Base-by-base conservation (phyloP, 2,329 filamentous ascomycete genomes). In the Bertia moriformis region DNA sequence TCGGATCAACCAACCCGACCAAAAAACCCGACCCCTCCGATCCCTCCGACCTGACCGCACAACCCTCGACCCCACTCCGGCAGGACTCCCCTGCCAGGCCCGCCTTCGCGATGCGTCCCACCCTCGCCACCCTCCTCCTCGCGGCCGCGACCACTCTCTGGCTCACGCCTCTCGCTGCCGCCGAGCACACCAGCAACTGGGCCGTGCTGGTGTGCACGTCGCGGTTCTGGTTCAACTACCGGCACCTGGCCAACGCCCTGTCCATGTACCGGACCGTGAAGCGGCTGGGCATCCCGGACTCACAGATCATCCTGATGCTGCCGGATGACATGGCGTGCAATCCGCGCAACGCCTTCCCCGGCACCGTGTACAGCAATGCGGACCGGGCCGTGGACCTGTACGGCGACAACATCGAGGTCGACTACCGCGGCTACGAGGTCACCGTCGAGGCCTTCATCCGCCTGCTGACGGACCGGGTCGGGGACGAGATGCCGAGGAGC, bases 291-390 rank as follows among this genome's bases (percentile, higher is more conserved):
- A 98, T 98, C 43, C 91, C 91, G 22, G 91, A 98, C 61, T 94
- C 86, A 39, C 91, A 98, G 58, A 98, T 98, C 62, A 96, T 98
- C 56, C 82, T 98, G 48, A 96, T 98, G 88, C 76, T 98, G 14
- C 91, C 91, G 17, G 91, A 98, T 59, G 91, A 98, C 65, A 96
- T 98, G 86, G 91, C 91, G 29, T 98, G 91, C 69, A 98, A 98
- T 62, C 91, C 91, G 22, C 86, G 91, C 52, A 98, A 98, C 57
- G 87, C 88, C 38, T 98, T 98, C 58, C 88, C 91, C 0, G 91
- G 91, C 39, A 95, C 88, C 40, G 91, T 98, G 19, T 98, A 96
- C 71, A 95, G 91, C 62, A 96, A 98, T 56, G 88, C 91, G 27
- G 88, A 95, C 59, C 83, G 91, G 46, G 87, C 86, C 5, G 81